Percentiles rank a stretch among this genome's conserved stretches.
Evolutionary conservation across 2,329 filamentous ascomycete genomes (phyloP).

Genomic region (Knufia petricola): DNA sequence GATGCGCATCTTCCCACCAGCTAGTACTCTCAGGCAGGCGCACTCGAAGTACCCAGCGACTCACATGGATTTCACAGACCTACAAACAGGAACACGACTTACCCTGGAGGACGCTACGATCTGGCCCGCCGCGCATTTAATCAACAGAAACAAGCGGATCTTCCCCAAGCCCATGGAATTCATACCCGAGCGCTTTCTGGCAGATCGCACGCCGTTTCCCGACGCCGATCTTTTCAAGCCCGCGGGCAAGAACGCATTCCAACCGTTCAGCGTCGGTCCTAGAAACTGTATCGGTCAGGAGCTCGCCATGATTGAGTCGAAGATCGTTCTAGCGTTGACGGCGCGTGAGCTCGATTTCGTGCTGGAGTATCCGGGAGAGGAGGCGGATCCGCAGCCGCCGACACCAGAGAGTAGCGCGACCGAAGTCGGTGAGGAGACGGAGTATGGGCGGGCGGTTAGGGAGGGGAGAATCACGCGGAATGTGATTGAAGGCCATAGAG

Average conservation of each 20-base stretch:
- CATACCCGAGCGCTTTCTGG: constrained; percentile 40
- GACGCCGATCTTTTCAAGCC: constrained; percentile 27
- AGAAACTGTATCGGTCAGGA: constrained; percentile 51
- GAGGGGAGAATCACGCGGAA: not conserved
- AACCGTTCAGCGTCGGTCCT: constrained; percentile 47
- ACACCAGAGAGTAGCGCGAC: not conserved
- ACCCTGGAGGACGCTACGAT: constrained; percentile 15
- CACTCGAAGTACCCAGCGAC: not conserved
- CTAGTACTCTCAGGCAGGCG: constrained; percentile 16
- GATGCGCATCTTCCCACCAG: constrained; percentile 42
- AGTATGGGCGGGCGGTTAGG: constrained; percentile 1
- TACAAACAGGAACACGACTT: constrained; percentile 15
- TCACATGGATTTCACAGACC: constrained; percentile 11
- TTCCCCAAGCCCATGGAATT: constrained; percentile 40
- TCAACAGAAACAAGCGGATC: constrained; percentile 32
- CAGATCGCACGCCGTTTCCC: constrained; percentile 13
- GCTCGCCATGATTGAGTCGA: constrained; percentile 45
- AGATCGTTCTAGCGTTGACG: constrained; percentile 42
- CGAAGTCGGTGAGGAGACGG: constrained; percentile 2
- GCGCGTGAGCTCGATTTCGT: constrained; percentile 43
- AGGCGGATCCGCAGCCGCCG: not conserved
- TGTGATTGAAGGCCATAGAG: constrained; percentile 16
- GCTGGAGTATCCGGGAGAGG: constrained; percentile 29
- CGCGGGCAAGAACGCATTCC: constrained; percentile 40
- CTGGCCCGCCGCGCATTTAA: constrained; percentile 20